phyloP scores from a whole-genome alignment of 257 asterid species.

The Fraxinus quadrangulata region DNA sequence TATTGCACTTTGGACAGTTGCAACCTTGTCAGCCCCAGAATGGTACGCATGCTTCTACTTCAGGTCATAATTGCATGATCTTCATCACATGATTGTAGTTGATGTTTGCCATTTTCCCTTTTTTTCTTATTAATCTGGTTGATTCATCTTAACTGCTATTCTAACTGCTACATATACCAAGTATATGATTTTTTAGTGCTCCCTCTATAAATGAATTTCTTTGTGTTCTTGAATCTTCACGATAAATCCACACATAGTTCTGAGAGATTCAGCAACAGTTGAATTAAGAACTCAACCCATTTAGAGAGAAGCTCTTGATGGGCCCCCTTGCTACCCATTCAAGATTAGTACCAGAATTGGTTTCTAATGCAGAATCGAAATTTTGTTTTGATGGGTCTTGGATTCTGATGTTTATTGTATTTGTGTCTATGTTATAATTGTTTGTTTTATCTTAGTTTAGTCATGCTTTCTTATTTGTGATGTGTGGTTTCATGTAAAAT shows the following conservation, averaged over 20 bases:
- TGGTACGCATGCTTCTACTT: constrained; percentile 7
- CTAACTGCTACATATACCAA: background rate
- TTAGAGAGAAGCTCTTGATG: background rate
- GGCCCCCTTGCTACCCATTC: background rate
- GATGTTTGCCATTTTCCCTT: background rate
- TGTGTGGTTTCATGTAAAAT: background rate
- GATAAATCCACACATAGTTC: too few species aligned
- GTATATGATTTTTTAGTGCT: background rate
- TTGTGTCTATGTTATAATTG: background rate
- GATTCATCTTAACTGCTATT: background rate
- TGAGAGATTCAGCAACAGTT: background rate
- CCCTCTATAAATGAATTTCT: background rate
- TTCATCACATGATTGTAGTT: constrained; percentile 13
- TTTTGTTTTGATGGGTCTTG: constrained; percentile 1
- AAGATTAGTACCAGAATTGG: background rate
- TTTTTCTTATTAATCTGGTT: background rate
- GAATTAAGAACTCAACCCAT: background rate
- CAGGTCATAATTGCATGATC: background rate
- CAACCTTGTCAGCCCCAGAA: constrained; percentile 9
- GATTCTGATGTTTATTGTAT: background rate
- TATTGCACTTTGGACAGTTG: constrained; percentile 22
- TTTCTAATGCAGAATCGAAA: background rate
- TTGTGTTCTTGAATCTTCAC: background rate
- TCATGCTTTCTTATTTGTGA: background rate
- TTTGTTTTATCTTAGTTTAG: background rate